A percentile compares a stretch with the other conserved stretches of the same genome.
phyloP scores from a whole-genome alignment of 2,329 filamentous ascomycete species.

The Cucurbitaria berberidis region DNA sequence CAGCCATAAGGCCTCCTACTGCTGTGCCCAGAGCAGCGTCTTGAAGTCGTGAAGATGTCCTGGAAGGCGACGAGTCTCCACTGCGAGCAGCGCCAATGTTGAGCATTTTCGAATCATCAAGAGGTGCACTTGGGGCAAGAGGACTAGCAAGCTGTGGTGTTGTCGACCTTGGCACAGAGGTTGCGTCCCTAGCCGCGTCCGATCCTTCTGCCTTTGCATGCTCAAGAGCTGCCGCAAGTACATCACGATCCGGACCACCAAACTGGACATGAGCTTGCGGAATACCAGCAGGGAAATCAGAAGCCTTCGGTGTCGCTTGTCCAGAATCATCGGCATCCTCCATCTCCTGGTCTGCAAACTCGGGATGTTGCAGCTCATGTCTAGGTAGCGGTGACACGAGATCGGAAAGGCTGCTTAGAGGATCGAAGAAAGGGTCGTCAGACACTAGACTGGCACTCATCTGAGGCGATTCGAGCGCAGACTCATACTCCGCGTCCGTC shows the following conservation, averaged over 20 bases:
- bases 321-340: constrained; percentile 65
- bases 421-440: constrained; percentile 32
- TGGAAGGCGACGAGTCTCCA: constrained; percentile 23
- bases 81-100: constrained; percentile 12
- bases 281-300: constrained; percentile 49
- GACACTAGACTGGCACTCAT: constrained; percentile 27
- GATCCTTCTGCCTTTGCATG: constrained; percentile 17
- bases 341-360: constrained; percentile 35
- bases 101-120: constrained; percentile 37
- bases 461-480: constrained; percentile 50
- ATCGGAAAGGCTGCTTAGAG: constrained; percentile 21
- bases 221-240: constrained; percentile 34
- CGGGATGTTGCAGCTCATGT: constrained; percentile 26
- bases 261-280: constrained; percentile 4
- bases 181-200: constrained; percentile 17
- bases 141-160: constrained; percentile 11
- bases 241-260: constrained; percentile 25
- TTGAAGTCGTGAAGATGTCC: constrained; percentile 33
- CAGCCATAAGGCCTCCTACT: constrained; percentile 33
- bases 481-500: constrained; percentile 54
- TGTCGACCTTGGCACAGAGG: constrained; percentile 6
- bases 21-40: constrained; percentile 37
- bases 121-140: constrained; percentile 29
- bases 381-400: constrained; percentile 24
- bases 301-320: constrained; percentile 72